Percentiles rank a stretch among this genome's conserved stretches.
Evolutionary conservation across 768 basidiomycete genomes (phyloP).

Genomic region (Hygrophoropsis aurantiaca): DNA sequence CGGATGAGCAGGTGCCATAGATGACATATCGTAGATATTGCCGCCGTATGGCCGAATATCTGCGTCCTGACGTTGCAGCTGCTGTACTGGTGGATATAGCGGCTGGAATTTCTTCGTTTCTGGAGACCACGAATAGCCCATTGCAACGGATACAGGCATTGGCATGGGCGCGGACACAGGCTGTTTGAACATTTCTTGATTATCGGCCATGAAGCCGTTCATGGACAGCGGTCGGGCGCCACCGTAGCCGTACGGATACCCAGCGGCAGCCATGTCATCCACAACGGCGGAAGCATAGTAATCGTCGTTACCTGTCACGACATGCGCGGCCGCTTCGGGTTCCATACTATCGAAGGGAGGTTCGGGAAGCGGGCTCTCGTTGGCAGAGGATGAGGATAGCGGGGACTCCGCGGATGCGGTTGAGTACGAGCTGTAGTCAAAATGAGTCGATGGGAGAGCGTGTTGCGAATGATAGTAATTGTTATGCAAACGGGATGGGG

Average conservation of each 20-base stretch:
- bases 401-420: constrained; percentile 37
- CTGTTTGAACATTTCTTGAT: constrained; percentile 29
- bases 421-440: constrained; percentile 36
- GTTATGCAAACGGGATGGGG: constrained; percentile 10
- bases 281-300: constrained; percentile 24
- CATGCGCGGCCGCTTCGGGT: constrained; percentile 22
- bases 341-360: constrained; percentile 35
- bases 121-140: constrained; percentile 32
- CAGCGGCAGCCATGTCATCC: constrained; percentile 19
- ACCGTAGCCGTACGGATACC: constrained; percentile 23
- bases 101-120: constrained; percentile 35
- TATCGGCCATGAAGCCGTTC: constrained; percentile 19
- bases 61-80: constrained; percentile 23
- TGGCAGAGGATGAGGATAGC: constrained; percentile 38
- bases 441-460: constrained; percentile 10
- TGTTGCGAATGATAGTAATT: constrained; percentile 20
- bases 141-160: constrained; percentile 29
- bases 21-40: constrained; percentile 12
- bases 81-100: constrained; percentile 33
- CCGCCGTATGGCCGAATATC: constrained; percentile 17
- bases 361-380: constrained; percentile 41
- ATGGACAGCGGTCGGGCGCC: constrained; percentile 23
- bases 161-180: constrained; percentile 31
- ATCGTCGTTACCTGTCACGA: constrained; percentile 24
- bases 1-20: constrained; percentile 8